Percentiles rank a stretch among this genome's conserved stretches.
phyloP scores from a whole-genome alignment of 2,329 filamentous ascomycete genomes.

The Colletotrichum gigasporum region DNA sequence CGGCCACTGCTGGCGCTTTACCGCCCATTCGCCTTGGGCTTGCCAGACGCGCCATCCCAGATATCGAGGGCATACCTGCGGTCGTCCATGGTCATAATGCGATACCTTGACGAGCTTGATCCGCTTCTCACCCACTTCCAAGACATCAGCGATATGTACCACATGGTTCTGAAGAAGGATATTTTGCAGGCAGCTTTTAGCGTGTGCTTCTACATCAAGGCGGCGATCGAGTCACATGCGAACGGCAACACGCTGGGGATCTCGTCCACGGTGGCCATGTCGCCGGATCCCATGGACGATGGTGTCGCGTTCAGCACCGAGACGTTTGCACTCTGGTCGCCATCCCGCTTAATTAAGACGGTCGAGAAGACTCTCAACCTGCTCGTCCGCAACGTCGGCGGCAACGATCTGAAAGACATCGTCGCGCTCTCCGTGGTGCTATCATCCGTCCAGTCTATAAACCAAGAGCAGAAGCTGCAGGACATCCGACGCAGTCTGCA shows the following conservation, averaged over 20 bases:
- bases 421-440: slow-evolving; percentile 58
- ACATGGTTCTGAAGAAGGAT: slow-evolving; percentile 62
- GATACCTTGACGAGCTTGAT: slow-evolving; percentile 64
- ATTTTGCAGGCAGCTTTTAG: slow-evolving; percentile 65
- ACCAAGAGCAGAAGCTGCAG: slow-evolving; percentile 50
- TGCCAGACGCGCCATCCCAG: slow-evolving; percentile 57
- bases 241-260: slow-evolving; percentile 24
- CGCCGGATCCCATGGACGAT: slow-evolving; percentile 46
- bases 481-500: slow-evolving; percentile 53
- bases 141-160: slow-evolving; percentile 61
- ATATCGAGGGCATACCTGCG: slow-evolving; percentile 62
- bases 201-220: slow-evolving; percentile 63
- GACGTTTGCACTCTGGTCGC: slow-evolving; percentile 52
- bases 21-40: slow-evolving; percentile 63
- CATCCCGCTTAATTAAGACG: slow-evolving; percentile 49
- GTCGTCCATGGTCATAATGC: slow-evolving; percentile 65
- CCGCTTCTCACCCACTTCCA: slow-evolving; percentile 55
- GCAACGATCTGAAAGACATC: slow-evolving; percentile 61
- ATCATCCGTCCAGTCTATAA: slow-evolving; percentile 52
- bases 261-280: slow-evolving; percentile 40
- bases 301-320: slow-evolving; percentile 45
- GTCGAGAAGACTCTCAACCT: slow-evolving; percentile 59
- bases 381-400: slow-evolving; percentile 55
- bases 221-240: slow-evolving; percentile 35
- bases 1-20: slow-evolving; percentile 63